Conservation (phyloP, 1,284 basidiomycete genomes). For the Takashimella tepidaria region DNA sequence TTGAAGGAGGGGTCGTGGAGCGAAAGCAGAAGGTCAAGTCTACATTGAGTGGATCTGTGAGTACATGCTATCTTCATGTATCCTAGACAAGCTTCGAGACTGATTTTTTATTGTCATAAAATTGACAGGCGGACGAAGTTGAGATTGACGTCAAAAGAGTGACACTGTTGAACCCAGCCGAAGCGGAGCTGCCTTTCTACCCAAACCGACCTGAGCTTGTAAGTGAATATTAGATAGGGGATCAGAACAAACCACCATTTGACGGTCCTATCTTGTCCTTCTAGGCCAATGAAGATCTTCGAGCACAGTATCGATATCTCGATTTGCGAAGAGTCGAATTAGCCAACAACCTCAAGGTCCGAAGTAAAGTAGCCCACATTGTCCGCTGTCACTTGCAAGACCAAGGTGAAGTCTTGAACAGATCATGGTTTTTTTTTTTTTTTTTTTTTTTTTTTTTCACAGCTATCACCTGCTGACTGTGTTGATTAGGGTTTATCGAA, state of each 20-base stretch:
- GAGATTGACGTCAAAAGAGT: conserved; percentile 71
- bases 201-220: conserved; percentile 73
- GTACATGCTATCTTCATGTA: no score
- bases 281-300: conserved; percentile 76
- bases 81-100: no score
- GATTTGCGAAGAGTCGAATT: conserved; percentile 74
- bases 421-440: no score
- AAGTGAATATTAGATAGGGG: conserved; percentile 37
- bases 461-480: no score
- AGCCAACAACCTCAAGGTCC: conserved; percentile 69
- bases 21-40: conserved; percentile 59
- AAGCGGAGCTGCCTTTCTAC: conserved; percentile 65
- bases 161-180: conserved; percentile 72
- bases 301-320: conserved; percentile 77
- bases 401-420: conserved; percentile 48
- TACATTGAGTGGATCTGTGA: no score
- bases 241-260: no score
- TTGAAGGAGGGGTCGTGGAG: conserved; percentile 63
- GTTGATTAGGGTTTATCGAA: conserved; percentile 81
- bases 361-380: conserved; percentile 72
- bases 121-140: conserved; percentile 64
- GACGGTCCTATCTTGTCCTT: conserved; percentile 13
- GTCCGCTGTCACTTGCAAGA: conserved; percentile 69
- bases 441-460: no score
- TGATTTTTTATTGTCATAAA: no score